These are phyloP conservation scores for Parastagonospora avenae DNA, from an alignment of 2,329 filamentous ascomycete genomes.

Conservation along the genomic window DNA sequence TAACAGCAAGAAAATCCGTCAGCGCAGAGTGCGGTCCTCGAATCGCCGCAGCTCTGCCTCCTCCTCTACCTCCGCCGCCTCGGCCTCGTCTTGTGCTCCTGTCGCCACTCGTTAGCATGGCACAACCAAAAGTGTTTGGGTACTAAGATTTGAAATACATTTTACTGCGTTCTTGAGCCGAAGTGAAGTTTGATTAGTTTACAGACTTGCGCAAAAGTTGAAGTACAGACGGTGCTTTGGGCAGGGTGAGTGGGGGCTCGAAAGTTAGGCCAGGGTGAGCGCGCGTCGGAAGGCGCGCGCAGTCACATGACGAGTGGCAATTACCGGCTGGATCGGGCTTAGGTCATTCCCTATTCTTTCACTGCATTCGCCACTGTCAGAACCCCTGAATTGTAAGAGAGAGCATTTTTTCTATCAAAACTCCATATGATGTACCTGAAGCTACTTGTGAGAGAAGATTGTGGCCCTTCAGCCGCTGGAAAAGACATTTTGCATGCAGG, in stretches of 20 bases:
- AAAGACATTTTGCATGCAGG: too few relatives aligned
- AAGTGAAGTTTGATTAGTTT: not conserved
- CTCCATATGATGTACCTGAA: too few relatives aligned
- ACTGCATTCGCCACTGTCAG: not conserved
- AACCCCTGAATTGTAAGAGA: not conserved
- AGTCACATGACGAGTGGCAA: slow-evolving; percentile 41
- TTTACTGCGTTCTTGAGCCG: not conserved
- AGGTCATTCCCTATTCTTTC: not conserved
- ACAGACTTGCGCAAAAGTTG: not conserved
- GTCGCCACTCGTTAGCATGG: slow-evolving; percentile 26
- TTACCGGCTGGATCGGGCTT: slow-evolving; percentile 10
- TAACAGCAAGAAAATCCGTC: slow-evolving; percentile 69
- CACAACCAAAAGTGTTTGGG: not conserved
- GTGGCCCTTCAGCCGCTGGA: too few relatives aligned
- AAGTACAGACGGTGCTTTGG: not conserved
- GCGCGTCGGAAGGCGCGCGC: slow-evolving; percentile 13
- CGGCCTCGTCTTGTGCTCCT: slow-evolving; percentile 47
- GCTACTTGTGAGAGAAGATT: too few relatives aligned
- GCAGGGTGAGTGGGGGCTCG: not conserved
- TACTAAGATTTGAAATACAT: not conserved
- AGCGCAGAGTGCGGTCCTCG: slow-evolving; percentile 68
- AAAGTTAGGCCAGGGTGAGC: not conserved
- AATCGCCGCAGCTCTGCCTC: slow-evolving; percentile 49
- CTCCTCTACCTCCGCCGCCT: slow-evolving; percentile 46
- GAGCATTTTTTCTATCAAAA: not conserved